phyloP scores from a whole-genome alignment of 495 filamentous ascomycete species.

The Penicillium maclennaniae region DNA sequence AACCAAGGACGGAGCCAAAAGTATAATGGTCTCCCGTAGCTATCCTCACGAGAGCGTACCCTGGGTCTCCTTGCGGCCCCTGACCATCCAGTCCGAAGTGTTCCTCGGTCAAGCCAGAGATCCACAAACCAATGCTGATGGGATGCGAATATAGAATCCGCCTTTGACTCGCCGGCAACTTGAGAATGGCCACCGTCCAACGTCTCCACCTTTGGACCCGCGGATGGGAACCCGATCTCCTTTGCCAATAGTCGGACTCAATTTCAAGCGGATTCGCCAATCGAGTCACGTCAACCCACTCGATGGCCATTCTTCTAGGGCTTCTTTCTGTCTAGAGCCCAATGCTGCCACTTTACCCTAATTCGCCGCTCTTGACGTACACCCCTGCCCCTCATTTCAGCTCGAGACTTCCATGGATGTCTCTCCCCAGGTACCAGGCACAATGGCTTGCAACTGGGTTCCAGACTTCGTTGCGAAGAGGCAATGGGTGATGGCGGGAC shows the following conservation, averaged over 20 bases:
- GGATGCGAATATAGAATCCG: neutral
- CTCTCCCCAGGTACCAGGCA: slow-evolving; percentile 20
- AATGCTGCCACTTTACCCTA: no score
- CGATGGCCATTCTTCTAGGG: slow-evolving; percentile 11
- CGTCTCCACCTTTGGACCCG: neutral
- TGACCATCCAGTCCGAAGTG: neutral
- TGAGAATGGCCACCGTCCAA: neutral
- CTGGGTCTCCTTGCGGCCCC: neutral
- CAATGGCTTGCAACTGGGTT: slow-evolving; percentile 12
- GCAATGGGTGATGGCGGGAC: slow-evolving; percentile 13
- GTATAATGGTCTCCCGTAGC: neutral
- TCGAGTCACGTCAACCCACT: slow-evolving; percentile 16
- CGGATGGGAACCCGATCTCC: neutral
- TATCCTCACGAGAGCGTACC: neutral
- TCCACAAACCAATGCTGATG: neutral
- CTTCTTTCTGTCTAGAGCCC: no score
- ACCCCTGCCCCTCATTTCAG: slow-evolving; percentile 1
- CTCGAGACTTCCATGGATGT: slow-evolving; percentile 5
- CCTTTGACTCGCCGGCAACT: neutral
- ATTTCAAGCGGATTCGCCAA: slow-evolving; percentile 3
- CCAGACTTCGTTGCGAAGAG: no score
- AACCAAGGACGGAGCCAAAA: neutral
- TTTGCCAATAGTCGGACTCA: slow-evolving; percentile 5
- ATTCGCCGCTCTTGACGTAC: slow-evolving; percentile 11
- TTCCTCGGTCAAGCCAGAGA: neutral